Percentiles rank a stretch among this genome's conserved stretches.
phyloP scores from a whole-genome alignment of 495 filamentous ascomycete genomes.

The Neurospora sp. region DNA sequence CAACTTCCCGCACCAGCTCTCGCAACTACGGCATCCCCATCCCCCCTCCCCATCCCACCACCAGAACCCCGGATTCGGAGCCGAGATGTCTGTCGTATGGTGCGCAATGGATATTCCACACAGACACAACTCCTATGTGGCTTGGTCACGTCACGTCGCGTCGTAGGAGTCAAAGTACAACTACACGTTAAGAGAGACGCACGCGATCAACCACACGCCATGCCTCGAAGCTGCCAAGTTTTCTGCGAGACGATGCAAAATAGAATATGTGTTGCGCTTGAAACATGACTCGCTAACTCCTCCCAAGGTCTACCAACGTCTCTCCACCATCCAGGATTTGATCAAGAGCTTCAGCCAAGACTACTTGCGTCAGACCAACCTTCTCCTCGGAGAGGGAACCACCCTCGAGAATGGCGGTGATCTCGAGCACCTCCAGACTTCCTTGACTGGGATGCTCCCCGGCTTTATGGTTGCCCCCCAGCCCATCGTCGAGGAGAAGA shows the following conservation, averaged over 20 bases:
- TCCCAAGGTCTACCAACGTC: constrained; percentile 56
- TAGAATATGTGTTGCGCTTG: not conserved
- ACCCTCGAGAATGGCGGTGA: constrained; percentile 36
- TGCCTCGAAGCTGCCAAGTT: not conserved
- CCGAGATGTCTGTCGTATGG: not conserved
- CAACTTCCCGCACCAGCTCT: constrained; percentile 6
- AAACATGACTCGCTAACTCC: constrained; percentile 17
- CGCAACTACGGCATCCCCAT: not conserved
- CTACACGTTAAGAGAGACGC: not conserved
- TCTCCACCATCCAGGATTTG: constrained; percentile 61
- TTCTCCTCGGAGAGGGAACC: constrained; percentile 56
- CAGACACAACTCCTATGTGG: no score
- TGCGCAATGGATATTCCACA: not conserved
- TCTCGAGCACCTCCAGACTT: constrained; percentile 42
- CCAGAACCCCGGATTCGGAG: not conserved
- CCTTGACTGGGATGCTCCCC: constrained; percentile 22
- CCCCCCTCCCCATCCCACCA: not conserved
- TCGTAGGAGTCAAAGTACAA: not conserved
- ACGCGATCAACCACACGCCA: not conserved
- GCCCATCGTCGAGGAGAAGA: constrained; percentile 50
- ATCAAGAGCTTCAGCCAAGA: constrained; percentile 65
- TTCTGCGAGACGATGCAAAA: not conserved
- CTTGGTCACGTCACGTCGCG: not conserved
- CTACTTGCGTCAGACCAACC: constrained; percentile 74
- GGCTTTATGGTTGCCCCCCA: constrained; percentile 24